Base-by-base conservation (phyloP, 768 basidiomycete genomes). In the Lentinus brumalis region DNA sequence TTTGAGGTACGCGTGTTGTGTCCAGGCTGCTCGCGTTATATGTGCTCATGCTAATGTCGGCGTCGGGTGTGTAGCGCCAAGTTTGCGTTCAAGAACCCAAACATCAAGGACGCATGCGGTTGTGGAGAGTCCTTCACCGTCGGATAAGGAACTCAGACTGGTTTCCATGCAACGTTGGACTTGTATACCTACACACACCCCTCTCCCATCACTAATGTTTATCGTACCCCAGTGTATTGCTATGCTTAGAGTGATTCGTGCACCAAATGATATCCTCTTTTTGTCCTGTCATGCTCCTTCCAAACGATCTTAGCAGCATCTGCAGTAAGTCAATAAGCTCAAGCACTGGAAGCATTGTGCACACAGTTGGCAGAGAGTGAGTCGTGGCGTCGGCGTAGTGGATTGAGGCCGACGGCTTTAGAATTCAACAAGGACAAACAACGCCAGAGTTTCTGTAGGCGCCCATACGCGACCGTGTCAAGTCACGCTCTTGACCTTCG, bases 61-160 rank as follows among this genome's bases (percentile, higher is more conserved):
- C 62, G 40, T 11, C 49, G 16, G 35, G n/a, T 21, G 21, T 61
- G 6, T 68, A 92, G 91, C 71, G 85, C 91, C 52, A 91, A 87
- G 75, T 92, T 92, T 69, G 82, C 86, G 31, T 91, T 91, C 75
- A 85, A 88, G 77, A 96, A 96, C 71, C 94, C 94, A 7, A 97
- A 97, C 74, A 88, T 96, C 75, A 91, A 88, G 77, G 94, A 96
- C 70, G 92, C 93, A 7, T 97, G 94, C 74, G 94, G 94, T 53
- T 96, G 94, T 69, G 94, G 94, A 62, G 94, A 96, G 78, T 95
- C 93, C 0, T 95, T 94, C 76, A 89, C 84, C 50, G 84, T 93
- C 11, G 68, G 67, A 61, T 72, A 12, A 35, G 30, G n/a, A 38
- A 32, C 10, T 9, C 30, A 11, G 6, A 41, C 6, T 65, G 68